Evolutionary conservation across 805 yeast genomes (phyloP).

Genomic region (Tetrapisispora nanseiensis): DNA sequence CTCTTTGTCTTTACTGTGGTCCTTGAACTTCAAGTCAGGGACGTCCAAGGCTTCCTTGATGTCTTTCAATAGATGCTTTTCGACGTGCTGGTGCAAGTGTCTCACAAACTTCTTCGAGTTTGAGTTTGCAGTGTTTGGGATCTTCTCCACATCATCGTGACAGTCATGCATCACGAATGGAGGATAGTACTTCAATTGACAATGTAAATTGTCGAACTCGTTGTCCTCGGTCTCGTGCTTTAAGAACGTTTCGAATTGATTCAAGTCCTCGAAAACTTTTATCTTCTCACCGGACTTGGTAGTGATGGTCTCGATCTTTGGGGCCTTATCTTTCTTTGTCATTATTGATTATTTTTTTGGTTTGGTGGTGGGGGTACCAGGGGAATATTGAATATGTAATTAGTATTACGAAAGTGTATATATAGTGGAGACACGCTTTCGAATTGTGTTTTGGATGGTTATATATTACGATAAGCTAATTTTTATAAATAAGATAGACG

Average conservation of each 20-base stretch:
- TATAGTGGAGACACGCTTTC: no score
- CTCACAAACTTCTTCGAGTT: constrained; percentile 64
- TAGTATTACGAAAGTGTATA: no score
- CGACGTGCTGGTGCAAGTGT: constrained; percentile 66
- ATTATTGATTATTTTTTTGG: constrained; percentile 4
- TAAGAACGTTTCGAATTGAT: constrained; percentile 54
- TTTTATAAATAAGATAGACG: no score
- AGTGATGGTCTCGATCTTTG: constrained; percentile 22
- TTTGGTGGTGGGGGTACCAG: no score
- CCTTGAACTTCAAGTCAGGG: constrained; percentile 41
- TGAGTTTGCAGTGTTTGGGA: constrained; percentile 63
- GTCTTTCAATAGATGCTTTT: constrained; percentile 61
- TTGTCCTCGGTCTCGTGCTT: constrained; percentile 71
- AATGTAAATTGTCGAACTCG: constrained; percentile 60
- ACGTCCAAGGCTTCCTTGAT: constrained; percentile 51
- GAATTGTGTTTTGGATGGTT: no score
- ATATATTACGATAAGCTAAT: no score
- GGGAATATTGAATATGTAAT: no score
- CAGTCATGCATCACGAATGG: constrained; percentile 62
- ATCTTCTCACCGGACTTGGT: constrained; percentile 26
- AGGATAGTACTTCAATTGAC: constrained; percentile 58
- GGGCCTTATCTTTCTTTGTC: constrained; percentile 25
- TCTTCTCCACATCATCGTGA: constrained; percentile 61
- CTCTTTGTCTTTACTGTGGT: constrained; percentile 38
- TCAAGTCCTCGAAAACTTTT: constrained; percentile 50